A percentile compares a stretch with the other conserved stretches of the same genome.
Conservation (phyloP, 2,329 filamentous ascomycete species). For the Cadophora luteo-olivacea region DNA sequence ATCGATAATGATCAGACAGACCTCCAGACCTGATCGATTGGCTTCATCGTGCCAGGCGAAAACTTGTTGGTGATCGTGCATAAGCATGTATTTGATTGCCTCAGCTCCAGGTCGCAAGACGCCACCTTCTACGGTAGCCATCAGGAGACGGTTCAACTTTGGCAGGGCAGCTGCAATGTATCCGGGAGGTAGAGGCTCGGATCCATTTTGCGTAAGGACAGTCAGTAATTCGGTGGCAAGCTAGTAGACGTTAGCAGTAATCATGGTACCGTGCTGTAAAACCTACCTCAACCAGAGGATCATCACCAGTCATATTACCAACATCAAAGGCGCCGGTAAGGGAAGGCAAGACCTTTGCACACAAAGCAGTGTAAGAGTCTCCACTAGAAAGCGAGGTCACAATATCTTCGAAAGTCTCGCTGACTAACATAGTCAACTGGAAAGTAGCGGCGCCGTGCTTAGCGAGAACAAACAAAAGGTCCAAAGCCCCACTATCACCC, state of each 20-base stretch:
- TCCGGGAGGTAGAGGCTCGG: constrained; percentile 83
- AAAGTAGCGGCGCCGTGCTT: constrained; percentile 90
- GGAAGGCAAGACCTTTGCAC: constrained; percentile 84
- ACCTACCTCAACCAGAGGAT: constrained; percentile 77
- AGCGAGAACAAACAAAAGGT: constrained; percentile 86
- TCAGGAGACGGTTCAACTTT: constrained; percentile 82
- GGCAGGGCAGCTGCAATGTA: constrained; percentile 88
- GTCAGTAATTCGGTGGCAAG: constrained; percentile 86
- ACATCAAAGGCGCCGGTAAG: constrained; percentile 90
- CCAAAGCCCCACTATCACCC: constrained; percentile 74
- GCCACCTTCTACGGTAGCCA: constrained; percentile 85
- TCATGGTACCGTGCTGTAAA: not conserved
- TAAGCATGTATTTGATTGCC: constrained; percentile 86
- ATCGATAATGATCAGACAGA: constrained; percentile 90
- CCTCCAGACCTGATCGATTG: constrained; percentile 84
- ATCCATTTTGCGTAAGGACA: constrained; percentile 81
- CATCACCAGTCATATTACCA: constrained; percentile 83
- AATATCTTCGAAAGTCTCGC: constrained; percentile 90
- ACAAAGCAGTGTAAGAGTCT: constrained; percentile 78
- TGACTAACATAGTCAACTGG: constrained; percentile 86
- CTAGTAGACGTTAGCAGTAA: constrained; percentile 45
- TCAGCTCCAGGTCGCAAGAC: constrained; percentile 86
- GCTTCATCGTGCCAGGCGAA: constrained; percentile 84
- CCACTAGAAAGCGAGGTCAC: constrained; percentile 71
- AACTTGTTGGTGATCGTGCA: constrained; percentile 88